phyloP scores from a whole-genome alignment of 2,329 filamentous ascomycete species.

The Trichophyton equinum region DNA sequence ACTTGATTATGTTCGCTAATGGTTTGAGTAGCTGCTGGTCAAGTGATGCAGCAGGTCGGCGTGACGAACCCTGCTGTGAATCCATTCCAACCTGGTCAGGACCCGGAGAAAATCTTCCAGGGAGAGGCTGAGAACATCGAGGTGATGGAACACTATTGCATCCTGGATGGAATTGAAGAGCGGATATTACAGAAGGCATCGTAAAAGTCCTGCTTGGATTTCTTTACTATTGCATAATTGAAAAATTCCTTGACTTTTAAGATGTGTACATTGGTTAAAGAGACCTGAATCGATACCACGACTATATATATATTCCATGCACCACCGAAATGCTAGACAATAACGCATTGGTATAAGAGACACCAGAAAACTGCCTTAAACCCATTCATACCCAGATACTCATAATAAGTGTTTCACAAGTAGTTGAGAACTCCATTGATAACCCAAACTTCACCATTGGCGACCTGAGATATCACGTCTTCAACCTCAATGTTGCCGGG shows the following conservation, averaged over 20 bases:
- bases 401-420: slow-evolving; percentile 5
- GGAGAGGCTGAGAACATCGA: slow-evolving; percentile 91
- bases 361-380: background rate
- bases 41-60: slow-evolving; percentile 79
- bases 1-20: background rate
- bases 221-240: background rate
- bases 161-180: slow-evolving; percentile 77
- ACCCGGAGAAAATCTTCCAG: slow-evolving; percentile 89
- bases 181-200: slow-evolving; percentile 51
- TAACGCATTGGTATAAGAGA: background rate
- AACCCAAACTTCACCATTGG: slow-evolving; percentile 84
- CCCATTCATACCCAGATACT: background rate
- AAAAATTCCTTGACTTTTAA: background rate
- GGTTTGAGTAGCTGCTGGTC: slow-evolving; percentile 57
- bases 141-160: slow-evolving; percentile 85
- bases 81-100: slow-evolving; percentile 83
- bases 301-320: background rate
- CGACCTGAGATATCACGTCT: slow-evolving; percentile 59
- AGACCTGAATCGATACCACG: background rate
- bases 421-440: slow-evolving; percentile 50
- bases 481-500: slow-evolving; percentile 69
- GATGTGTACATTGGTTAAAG: background rate
- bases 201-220: background rate
- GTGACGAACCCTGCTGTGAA: slow-evolving; percentile 57
- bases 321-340: background rate